These are phyloP conservation scores for Schizophyllum commune DNA, from an alignment of 1,284 basidiomycete species.

Conservation along the genomic window DNA sequence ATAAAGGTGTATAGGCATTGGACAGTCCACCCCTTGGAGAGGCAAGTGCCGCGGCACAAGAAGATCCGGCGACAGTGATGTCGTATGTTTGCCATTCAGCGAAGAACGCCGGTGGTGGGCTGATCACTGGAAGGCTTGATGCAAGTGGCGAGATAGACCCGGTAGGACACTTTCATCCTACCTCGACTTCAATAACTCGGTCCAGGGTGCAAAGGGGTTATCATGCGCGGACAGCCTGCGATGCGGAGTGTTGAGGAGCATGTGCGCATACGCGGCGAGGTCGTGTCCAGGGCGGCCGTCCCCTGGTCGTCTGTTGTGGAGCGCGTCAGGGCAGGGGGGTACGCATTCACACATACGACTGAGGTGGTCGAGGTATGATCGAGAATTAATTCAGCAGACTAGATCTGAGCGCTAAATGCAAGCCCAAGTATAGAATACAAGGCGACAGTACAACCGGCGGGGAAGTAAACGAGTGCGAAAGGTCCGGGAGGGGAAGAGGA, in stretches of 20 bases:
- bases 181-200: too few species aligned
- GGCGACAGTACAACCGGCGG: background rate
- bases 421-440: background rate
- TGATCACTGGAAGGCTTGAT: too few species aligned
- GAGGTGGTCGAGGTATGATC: background rate
- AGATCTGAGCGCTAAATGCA: background rate
- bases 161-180: too few species aligned
- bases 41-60: too few species aligned
- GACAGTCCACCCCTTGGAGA: too few species aligned
- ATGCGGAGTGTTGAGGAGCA: background rate
- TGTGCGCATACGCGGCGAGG: background rate
- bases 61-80: too few species aligned
- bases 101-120: too few species aligned
- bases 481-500: background rate
- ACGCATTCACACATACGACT: background rate
- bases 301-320: background rate
- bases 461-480: background rate
- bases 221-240: background rate
- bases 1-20: too few species aligned
- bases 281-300: background rate
- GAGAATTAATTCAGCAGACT: too few species aligned
- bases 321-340: background rate
- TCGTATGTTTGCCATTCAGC: too few species aligned
- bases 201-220: background rate
- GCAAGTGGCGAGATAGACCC: too few species aligned